These are phyloP conservation scores for Cucurbita maxima DNA, from an alignment of 306 rosid species.

Conservation along the genomic window DNA sequence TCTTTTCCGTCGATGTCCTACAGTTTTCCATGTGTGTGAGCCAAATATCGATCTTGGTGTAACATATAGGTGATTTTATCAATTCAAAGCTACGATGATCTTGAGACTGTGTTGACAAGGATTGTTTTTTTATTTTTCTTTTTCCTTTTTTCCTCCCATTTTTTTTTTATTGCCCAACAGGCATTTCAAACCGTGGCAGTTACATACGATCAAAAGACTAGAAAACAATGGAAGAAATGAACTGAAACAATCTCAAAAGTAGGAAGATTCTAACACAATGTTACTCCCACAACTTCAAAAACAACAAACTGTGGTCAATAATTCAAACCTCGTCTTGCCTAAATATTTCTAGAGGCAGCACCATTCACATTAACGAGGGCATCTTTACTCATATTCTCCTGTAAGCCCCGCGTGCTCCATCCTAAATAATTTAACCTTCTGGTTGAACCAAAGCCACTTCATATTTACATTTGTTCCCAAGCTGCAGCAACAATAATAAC, in stretches of 20 bases:
- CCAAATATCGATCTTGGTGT: background rate
- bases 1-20: background rate
- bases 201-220: background rate
- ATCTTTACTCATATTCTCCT: background rate
- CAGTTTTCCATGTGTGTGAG: background rate
- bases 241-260: background rate
- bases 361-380: constrained; percentile 10
- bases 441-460: constrained; percentile 3
- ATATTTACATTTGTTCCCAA: constrained; percentile 51
- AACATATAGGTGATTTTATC: no score
- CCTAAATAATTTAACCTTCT: background rate
- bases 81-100: background rate
- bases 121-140: background rate
- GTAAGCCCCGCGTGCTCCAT: background rate
- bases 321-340: constrained; percentile 9
- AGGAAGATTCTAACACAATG: background rate
- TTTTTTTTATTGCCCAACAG: background rate
- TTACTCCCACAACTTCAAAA: background rate
- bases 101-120: background rate
- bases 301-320: background rate
- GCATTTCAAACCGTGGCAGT: background rate
- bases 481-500: constrained; percentile 27
- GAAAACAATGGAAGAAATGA: background rate
- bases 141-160: no score
- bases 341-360: constrained; percentile 21